Evolutionary conservation across 495 filamentous ascomycete genomes (phyloP).

Genomic region (Penicillium goetzii): DNA sequence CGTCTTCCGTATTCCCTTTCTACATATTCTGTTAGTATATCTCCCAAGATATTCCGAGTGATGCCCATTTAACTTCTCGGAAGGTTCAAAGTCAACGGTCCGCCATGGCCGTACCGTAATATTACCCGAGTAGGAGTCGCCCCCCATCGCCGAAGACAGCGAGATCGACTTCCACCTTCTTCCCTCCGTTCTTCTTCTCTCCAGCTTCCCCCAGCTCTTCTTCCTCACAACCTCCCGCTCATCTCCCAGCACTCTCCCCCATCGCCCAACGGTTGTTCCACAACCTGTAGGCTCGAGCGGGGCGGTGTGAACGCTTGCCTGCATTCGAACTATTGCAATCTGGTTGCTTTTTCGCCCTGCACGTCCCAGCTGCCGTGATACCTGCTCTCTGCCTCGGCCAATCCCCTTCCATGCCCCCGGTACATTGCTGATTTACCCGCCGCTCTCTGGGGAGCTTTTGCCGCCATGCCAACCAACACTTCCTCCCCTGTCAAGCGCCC

Average conservation of each 20-base stretch:
- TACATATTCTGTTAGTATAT: no score
- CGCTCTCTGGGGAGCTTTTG: slow-evolving; percentile 25
- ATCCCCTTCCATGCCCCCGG: slow-evolving; percentile 36
- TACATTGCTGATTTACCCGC: slow-evolving; percentile 30
- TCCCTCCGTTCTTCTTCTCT: background rate
- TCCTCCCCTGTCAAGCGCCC: slow-evolving; percentile 54
- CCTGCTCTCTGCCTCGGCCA: slow-evolving; percentile 33
- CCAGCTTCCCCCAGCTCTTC: slow-evolving; percentile 5
- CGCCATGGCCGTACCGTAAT: slow-evolving; percentile 20
- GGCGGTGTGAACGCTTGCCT: slow-evolving; percentile 27
- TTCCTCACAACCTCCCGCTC: background rate
- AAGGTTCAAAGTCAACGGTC: background rate
- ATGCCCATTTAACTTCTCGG: background rate
- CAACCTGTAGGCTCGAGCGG: slow-evolving; percentile 18
- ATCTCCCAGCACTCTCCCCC: background rate
- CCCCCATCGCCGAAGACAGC: slow-evolving; percentile 33
- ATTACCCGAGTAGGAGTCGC: slow-evolving; percentile 22
- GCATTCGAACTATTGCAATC: slow-evolving; percentile 21
- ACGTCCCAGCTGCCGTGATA: slow-evolving; percentile 35
- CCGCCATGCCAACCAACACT: slow-evolving; percentile 49
- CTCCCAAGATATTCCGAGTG: no score
- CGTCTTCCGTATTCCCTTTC: background rate
- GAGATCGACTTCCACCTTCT: slow-evolving; percentile 19
- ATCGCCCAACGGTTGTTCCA: slow-evolving; percentile 6
- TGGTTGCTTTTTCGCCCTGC: slow-evolving; percentile 37